phyloP scores from a whole-genome alignment of 2,329 filamentous ascomycete genomes.

The Fusarium sp. region DNA sequence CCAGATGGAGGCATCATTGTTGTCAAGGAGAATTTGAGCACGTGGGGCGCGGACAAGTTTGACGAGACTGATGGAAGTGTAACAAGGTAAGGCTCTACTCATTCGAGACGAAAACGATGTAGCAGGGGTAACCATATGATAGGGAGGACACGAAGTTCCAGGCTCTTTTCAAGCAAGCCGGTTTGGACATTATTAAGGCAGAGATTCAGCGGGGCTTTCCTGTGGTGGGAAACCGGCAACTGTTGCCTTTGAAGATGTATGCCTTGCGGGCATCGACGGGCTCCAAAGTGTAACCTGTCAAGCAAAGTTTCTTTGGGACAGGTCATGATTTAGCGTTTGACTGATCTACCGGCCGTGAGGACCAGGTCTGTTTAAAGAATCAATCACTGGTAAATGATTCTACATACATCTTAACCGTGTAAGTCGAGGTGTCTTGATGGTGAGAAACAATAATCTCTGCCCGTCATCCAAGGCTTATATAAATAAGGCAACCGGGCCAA shows the following conservation, averaged over 20 bases:
- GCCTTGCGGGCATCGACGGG: not conserved
- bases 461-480: no score
- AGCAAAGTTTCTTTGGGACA: not conserved
- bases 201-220: not conserved
- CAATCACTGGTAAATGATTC: no score
- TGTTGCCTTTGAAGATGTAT: not conserved
- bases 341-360: not conserved
- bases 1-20: conserved; percentile 47
- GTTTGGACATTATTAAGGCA: not conserved
- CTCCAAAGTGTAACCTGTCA: not conserved
- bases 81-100: conserved; percentile 64
- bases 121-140: not conserved
- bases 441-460: no score
- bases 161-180: not conserved
- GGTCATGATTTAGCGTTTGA: not conserved
- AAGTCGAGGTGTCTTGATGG: no score
- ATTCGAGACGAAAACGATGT: no score
- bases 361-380: no score
- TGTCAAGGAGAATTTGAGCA: conserved; percentile 76
- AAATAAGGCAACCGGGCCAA: no score
- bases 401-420: no score
- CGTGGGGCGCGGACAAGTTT: conserved; percentile 72
- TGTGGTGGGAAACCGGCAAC: not conserved
- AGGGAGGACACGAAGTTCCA: not conserved
- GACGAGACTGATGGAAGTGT: conserved; percentile 82